Evolutionary conservation across 1,139 yeast species (phyloP), one percentile per base, ranked within the genome.

Genomic region (Candida sojae): DNA sequence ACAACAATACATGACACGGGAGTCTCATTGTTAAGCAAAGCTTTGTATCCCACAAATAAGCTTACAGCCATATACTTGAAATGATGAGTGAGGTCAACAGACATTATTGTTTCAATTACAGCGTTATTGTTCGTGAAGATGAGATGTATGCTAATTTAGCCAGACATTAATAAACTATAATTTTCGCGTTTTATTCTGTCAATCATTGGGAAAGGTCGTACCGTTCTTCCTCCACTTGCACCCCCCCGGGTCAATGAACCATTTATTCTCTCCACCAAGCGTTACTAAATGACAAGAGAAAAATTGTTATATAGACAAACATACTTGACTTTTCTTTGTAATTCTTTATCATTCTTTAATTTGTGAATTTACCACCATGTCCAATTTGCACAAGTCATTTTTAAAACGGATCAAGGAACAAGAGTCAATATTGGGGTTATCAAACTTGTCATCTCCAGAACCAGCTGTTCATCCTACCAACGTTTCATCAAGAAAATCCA

Each of bases 1-100:
- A 68, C 87, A 73, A 55, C 86, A 71, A 70, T 87, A 82, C 80
- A 75, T 3, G 57, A 96, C 83, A 51, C 96, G 80, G 56, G 99
- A 81, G 55, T 92, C 85, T 72, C 80, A 79, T 96, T 59, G 73
- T 81, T 48, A 26, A 63, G 52, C 11, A 75, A 53, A 0, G 80
- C 79, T 44, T 71, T 63, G 56, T 69, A 75, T 0, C 73, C 80
- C 25, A 75, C 67, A 48, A 73, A 75, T 28, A 70, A 58, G 30
- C 77, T 70, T 42, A 64, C 52, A 1, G 77, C 71, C 79, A 73
- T 73, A 46, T 56, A 53, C 36, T 51, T 45, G 59, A 75, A 75
- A 45, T 64, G 70, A 4, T 12, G 39, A 1, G 63, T 59, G 25
- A 73, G 57, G 53, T 66, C 70, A 25, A 32, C 36, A 49, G 48